Percentiles rank a stretch among this genome's conserved stretches.
phyloP scores from a whole-genome alignment of 2,329 filamentous ascomycete genomes.

The Aureobasidium namibiae region DNA sequence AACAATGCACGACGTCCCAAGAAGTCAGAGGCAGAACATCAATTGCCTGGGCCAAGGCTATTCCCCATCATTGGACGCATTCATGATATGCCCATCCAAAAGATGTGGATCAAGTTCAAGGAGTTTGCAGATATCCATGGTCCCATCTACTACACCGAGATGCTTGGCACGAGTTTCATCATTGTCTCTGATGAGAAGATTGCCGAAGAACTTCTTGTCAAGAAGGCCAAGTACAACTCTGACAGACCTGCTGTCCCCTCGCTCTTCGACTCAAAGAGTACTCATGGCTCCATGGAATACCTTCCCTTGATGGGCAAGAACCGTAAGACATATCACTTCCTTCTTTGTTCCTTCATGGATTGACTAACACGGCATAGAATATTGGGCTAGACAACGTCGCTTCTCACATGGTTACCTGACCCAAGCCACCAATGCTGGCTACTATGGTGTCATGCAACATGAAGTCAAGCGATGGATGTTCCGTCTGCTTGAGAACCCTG shows the following conservation, averaged over 20 bases:
- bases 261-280: constrained; percentile 47
- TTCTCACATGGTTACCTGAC: constrained; percentile 46
- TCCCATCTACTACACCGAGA: constrained; percentile 27
- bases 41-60: constrained; percentile 33
- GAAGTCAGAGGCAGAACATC: constrained; percentile 25
- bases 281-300: constrained; percentile 48
- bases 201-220: constrained; percentile 46
- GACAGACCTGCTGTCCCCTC: constrained; percentile 44
- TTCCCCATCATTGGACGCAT: constrained; percentile 31
- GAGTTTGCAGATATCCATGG: constrained; percentile 30
- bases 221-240: constrained; percentile 44
- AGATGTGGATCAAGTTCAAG: constrained; percentile 48
- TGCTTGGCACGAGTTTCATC: constrained; percentile 36
- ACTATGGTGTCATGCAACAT: constrained; percentile 43
- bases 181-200: constrained; percentile 45
- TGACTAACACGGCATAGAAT: constrained; percentile 30
- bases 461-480: constrained; percentile 48
- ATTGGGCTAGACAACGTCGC: constrained; percentile 47
- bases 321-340: constrained; percentile 30
- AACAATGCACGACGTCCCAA: constrained; percentile 29
- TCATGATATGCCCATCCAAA: constrained; percentile 41
- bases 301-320: constrained; percentile 50
- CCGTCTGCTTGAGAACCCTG: constrained; percentile 41
- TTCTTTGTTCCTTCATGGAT: background rate
- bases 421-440: constrained; percentile 36